Evolutionary conservation across 2,329 filamentous ascomycete genomes (phyloP), one percentile per base, ranked within the genome.

Genomic region (Sporothrix euskadiensis): DNA sequence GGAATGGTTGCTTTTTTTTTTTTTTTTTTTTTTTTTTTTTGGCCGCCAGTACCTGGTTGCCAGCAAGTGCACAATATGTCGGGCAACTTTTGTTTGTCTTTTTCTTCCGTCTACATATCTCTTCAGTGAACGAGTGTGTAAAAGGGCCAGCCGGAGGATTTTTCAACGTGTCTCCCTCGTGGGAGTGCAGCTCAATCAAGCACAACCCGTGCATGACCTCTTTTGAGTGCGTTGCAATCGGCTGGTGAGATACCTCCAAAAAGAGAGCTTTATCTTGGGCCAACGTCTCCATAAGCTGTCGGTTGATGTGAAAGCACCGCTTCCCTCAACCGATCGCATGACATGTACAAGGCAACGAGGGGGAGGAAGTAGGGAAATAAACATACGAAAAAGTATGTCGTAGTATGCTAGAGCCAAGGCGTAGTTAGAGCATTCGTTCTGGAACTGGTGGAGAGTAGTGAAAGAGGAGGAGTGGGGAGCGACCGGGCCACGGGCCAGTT

Each of bases 11-110:
- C 39, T 65, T 41, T 32, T 63, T 63, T 63, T 41, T 63, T 32
- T 63, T 63, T 63, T 41, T 63, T 65, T 41, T 32, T 63, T 63
- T 63, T 41, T 63, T 65, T 41, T 32, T 63, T 63, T 63, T 41
- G 41, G 41, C 10, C 8, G 47, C 52, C 22, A 56, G 52, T 22
- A 4, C 52, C 3, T 30, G n/a, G 16, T 16, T 16, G 14, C 9
- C 47, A 16, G 9, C 10, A 49, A 49, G 47, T 14, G 26, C 26
- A 26, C 26, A 26, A 26, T 26, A 19, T 49, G 9, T 49, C 47
- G 12, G 5, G 47, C 19, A 16, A 49, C n/a, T 22, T 52, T 52
- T 52, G 10, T n/a, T 41, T 41, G 41, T 12, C 41, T 57, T 22
- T 57, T 57, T 14, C 8, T 14, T 12, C 30, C 30, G 26, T 57